Base-by-base conservation (phyloP, 2,329 filamentous ascomycete species). In the Aspergillus uvarum region DNA sequence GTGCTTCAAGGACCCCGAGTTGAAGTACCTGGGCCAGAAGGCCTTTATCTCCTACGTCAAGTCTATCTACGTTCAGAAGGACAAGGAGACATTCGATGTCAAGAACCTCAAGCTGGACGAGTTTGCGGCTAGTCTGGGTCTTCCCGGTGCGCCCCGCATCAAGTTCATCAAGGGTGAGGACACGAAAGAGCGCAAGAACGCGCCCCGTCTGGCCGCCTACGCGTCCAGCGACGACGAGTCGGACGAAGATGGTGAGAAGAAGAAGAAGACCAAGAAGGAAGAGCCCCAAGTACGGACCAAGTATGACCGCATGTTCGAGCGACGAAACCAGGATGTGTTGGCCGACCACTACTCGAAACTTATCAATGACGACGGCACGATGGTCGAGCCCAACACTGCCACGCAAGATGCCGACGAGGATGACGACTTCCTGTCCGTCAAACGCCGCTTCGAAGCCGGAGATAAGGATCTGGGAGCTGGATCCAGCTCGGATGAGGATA, bases 221-320 rank as follows among this genome's bases (percentile, higher is more conserved):
- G 72, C 90, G 74, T 74, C 90, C 74, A 86, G 85, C 57, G 82
- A 86, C n/a, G 81, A 82, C 26, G 81, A 81, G 10, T 80, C 75
- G 4, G 81, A 79, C 21, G 79, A 73, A 4, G 77, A 75, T 26
- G 80, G 79, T 59, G 80, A 74, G 44, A 69, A 73, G 35, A 82
- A 73, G 35, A 82, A 83, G 69, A 76, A 74, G 59, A 78, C 81
- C 62, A 87, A 85, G 74, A 87, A 88, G 77, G 81, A 83, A 11
- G 85, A 87, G 52, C 68, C 67, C 42, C 68, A 72, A 68, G 91
- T 96, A 19, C 86, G 92, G 63, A 99, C 96, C 32, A 98, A 96
- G 76, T 96, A 96, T 74, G 92, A 99, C 76, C 89, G 92, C 68
- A 98, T 99, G 95, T 97, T 98, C 76, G 94, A 97, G 80, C 85